Percentiles rank a stretch among this genome's conserved stretches.
Conservation (phyloP, 2,329 filamentous ascomycete genomes). For the Nannizzia gypsea region DNA sequence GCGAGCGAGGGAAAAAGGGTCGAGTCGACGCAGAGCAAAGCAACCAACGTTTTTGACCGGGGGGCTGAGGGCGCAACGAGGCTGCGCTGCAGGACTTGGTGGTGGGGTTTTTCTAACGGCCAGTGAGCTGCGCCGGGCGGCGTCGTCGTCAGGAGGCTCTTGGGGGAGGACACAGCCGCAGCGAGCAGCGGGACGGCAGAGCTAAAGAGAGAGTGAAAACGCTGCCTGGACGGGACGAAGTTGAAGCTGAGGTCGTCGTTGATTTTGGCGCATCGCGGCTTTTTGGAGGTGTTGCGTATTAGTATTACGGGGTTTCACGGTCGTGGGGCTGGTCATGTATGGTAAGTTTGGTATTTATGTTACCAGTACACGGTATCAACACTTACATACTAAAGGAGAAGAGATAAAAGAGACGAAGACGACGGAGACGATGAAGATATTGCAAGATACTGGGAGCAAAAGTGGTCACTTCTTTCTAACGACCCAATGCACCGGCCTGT, state of each 20-base stretch:
- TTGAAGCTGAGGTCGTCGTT: conserved; percentile 1
- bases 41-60: background rate
- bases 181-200: background rate
- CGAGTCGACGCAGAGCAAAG: background rate
- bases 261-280: background rate
- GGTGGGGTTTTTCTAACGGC: background rate
- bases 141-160: background rate
- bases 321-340: background rate
- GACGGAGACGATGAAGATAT: background rate
- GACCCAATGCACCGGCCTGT: conserved; percentile 73
- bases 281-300: background rate
- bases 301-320: background rate
- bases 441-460: background rate
- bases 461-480: conserved; percentile 52
- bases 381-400: too few species aligned
- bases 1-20: background rate
- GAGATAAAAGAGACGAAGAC: background rate
- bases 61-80: background rate
- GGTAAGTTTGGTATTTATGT: background rate
- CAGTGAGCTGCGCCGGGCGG: background rate
- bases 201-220: background rate
- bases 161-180: background rate
- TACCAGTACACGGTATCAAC: background rate
- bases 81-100: background rate
- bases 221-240: background rate